These are phyloP conservation scores for Fusarium dimerum DNA, from an alignment of 2,329 filamentous ascomycete genomes.

Conservation along the genomic window DNA sequence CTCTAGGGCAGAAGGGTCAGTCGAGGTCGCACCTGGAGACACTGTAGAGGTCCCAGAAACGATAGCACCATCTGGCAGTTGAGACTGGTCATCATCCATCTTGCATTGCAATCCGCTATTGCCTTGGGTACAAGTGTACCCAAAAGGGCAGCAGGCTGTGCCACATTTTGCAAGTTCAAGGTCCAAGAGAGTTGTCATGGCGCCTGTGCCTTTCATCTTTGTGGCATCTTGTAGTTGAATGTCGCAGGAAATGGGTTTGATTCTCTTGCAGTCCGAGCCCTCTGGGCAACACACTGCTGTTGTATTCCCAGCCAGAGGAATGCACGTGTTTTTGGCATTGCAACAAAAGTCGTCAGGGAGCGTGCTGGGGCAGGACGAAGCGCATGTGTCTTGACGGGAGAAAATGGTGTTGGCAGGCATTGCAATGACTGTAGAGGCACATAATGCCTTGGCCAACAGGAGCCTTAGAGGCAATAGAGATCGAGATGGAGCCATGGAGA, in stretches of 20 bases:
- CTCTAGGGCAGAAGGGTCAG: slow-evolving; percentile 20
- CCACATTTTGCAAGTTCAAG: slow-evolving; percentile 60
- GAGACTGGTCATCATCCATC: slow-evolving; percentile 51
- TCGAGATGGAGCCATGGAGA: slow-evolving; percentile 16
- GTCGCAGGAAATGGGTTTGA: slow-evolving; percentile 67
- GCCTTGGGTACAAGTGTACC: slow-evolving; percentile 57
- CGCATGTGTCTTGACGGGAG: slow-evolving; percentile 51
- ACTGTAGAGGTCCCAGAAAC: slow-evolving; percentile 26
- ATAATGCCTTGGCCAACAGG: slow-evolving; percentile 40
- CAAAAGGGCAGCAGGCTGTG: slow-evolving; percentile 67
- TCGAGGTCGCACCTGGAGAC: slow-evolving; percentile 18
- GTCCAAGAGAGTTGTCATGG: slow-evolving; percentile 67
- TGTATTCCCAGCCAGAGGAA: slow-evolving; percentile 61
- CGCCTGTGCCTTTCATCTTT: slow-evolving; percentile 54
- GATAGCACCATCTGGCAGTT: slow-evolving; percentile 35
- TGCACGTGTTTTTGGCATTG: slow-evolving; percentile 52
- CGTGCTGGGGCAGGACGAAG: slow-evolving; percentile 54
- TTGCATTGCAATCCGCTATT: slow-evolving; percentile 51
- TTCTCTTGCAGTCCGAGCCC: slow-evolving; percentile 57
- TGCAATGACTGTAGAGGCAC: slow-evolving; percentile 41
- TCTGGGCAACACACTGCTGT: slow-evolving; percentile 72
- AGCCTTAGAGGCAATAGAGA: slow-evolving; percentile 33
- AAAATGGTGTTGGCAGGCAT: slow-evolving; percentile 42
- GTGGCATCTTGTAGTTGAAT: slow-evolving; percentile 57
- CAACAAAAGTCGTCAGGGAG: slow-evolving; percentile 72